phyloP scores from a whole-genome alignment of 2,329 filamentous ascomycete species.

The Verticillium zaregamsianum region DNA sequence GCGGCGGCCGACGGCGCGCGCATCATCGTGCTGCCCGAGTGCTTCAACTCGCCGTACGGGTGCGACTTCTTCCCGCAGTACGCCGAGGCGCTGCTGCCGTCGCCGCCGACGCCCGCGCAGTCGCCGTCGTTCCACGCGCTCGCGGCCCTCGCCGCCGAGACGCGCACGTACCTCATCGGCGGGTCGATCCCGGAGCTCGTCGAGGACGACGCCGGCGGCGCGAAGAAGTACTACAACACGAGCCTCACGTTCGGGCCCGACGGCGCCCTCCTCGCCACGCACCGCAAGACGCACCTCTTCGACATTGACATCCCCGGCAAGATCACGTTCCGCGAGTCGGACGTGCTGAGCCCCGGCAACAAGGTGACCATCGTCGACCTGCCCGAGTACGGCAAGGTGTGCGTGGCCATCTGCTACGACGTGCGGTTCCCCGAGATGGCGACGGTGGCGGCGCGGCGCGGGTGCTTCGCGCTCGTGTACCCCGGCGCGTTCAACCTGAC shows the following conservation, averaged over 20 bases:
- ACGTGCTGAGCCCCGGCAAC: constrained; percentile 82
- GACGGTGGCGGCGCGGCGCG: constrained; percentile 78
- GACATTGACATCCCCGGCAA: constrained; percentile 97
- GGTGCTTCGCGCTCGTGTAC: constrained; percentile 85
- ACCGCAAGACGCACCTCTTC: constrained; percentile 94
- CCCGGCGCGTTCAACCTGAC: constrained; percentile 97
- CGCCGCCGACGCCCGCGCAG: constrained; percentile 64
- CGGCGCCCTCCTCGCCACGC: constrained; percentile 77
- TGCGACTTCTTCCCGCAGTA: constrained; percentile 86
- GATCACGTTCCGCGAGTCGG: constrained; percentile 86
- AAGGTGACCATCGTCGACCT: constrained; percentile 82
- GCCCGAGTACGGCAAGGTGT: constrained; percentile 83
- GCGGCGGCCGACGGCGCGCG: constrained; percentile 73
- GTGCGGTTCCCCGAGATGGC: constrained; percentile 94
- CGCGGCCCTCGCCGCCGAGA: constrained; percentile 72
- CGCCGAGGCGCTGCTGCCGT: constrained; percentile 79
- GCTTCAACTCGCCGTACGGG: constrained; percentile 98
- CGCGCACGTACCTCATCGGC: constrained; percentile 77
- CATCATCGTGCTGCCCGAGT: constrained; percentile 91
- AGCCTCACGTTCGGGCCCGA: constrained; percentile 75
- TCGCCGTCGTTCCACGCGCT: constrained; percentile 86
- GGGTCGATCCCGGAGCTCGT: constrained; percentile 84
- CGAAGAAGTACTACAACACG: constrained; percentile 80
- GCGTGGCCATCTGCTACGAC: constrained; percentile 94
- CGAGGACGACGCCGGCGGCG: constrained; percentile 27